Conservation (phyloP, 352 stramenopile genomes). For the Pythium folliculosum region DNA sequence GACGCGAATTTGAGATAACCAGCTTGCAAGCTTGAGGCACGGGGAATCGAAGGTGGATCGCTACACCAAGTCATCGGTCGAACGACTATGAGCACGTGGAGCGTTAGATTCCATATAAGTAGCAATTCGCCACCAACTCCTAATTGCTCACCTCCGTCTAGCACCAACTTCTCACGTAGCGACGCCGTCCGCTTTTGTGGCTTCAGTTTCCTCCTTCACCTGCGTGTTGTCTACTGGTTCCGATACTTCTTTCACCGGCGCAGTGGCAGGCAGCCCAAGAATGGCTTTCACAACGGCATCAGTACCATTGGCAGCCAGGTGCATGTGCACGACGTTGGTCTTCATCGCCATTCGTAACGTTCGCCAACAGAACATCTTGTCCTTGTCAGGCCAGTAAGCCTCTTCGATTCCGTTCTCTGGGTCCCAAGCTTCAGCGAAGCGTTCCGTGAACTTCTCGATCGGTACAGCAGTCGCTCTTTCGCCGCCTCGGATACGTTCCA, state of each 20-base stretch:
- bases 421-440: constrained; percentile 93
- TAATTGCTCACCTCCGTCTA: neutral
- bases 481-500: constrained; percentile 76
- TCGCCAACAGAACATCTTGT: constrained; percentile 88
- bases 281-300: constrained; percentile 74
- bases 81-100: no score
- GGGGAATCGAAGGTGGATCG: no score
- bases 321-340: constrained; percentile 66
- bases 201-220: constrained; percentile 11
- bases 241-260: neutral
- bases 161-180: neutral
- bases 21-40: no score
- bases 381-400: constrained; percentile 94
- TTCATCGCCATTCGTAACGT: constrained; percentile 84
- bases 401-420: constrained; percentile 95
- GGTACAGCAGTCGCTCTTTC: constrained; percentile 67
- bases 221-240: neutral
- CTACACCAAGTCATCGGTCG: no score
- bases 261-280: constrained; percentile 32
- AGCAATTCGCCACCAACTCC: neutral
- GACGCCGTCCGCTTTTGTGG: neutral
- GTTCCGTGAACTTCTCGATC: constrained; percentile 80
- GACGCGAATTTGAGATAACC: no score
- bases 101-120: no score
- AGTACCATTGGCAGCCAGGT: constrained; percentile 62